Evolutionary conservation across 371 early-diverging fungal species (phyloP).

Genomic region (Mucor plumbeus): DNA sequence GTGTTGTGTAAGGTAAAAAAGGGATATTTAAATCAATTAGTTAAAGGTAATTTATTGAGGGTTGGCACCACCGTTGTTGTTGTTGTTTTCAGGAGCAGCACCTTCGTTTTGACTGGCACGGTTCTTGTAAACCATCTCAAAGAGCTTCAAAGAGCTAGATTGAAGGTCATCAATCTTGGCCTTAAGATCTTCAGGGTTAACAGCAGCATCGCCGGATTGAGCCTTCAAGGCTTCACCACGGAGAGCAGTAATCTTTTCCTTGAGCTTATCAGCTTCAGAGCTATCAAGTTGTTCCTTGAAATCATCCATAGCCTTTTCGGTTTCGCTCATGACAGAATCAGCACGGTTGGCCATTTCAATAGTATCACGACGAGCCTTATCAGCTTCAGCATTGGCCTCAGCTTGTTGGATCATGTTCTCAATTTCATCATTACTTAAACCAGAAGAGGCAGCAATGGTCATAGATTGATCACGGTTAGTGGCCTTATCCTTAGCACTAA

Average conservation of each 20-base stretch:
- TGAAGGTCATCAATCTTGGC: slow-evolving; percentile 83
- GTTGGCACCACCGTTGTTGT: slow-evolving; percentile 23
- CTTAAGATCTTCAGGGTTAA: slow-evolving; percentile 76
- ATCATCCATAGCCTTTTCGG: slow-evolving; percentile 93
- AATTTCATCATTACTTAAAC: slow-evolving; percentile 95
- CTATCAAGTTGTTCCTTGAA: slow-evolving; percentile 93
- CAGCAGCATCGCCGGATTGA: slow-evolving; percentile 63
- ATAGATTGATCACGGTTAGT: slow-evolving; percentile 88
- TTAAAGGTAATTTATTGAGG: slow-evolving; percentile 27
- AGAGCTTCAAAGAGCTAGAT: slow-evolving; percentile 88
- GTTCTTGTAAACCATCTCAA: slow-evolving; percentile 96
- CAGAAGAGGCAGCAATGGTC: slow-evolving; percentile 97
- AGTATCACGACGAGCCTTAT: slow-evolving; percentile 89
- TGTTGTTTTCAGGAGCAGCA: slow-evolving; percentile 10
- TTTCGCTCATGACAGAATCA: slow-evolving; percentile 89
- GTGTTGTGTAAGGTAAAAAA: not conserved
- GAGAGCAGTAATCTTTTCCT: slow-evolving; percentile 77
- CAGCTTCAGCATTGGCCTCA: slow-evolving; percentile 89
- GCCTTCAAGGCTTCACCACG: slow-evolving; percentile 74
- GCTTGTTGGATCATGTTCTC: slow-evolving; percentile 96
- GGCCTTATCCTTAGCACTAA: slow-evolving; percentile 97
- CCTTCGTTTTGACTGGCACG: slow-evolving; percentile 40
- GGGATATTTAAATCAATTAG: slow-evolving; percentile 20
- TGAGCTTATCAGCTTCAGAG: slow-evolving; percentile 82
- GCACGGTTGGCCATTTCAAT: slow-evolving; percentile 95